phyloP scores from a whole-genome alignment of 176 grass and related monocot species.

The Musa beccarii region DNA sequence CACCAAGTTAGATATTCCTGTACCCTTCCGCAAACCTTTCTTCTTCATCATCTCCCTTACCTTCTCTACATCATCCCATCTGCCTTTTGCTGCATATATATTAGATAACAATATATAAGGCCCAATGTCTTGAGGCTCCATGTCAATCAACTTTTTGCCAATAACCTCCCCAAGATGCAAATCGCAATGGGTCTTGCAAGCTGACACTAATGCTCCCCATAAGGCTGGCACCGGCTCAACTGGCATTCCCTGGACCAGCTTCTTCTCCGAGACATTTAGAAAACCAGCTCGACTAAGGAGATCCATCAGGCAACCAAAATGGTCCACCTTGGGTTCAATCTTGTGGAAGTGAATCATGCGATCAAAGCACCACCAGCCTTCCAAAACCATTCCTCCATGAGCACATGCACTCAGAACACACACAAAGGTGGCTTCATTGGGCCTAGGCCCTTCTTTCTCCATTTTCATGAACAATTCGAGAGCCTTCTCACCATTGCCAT shows the following conservation, averaged over 20 bases:
- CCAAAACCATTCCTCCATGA: conserved; percentile 53
- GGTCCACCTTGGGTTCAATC: conserved; percentile 39
- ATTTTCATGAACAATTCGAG: conserved; percentile 56
- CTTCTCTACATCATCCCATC: conserved; percentile 55
- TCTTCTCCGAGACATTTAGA: conserved; percentile 19
- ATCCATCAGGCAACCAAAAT: conserved; percentile 71
- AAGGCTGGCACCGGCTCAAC: conserved; percentile 22
- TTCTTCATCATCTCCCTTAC: conserved; percentile 47
- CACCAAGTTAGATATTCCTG: conserved; percentile 25
- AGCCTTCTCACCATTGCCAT: conserved; percentile 41
- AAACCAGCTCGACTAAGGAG: conserved; percentile 51
- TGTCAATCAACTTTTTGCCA: conserved; percentile 47
- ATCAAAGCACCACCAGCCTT: conserved; percentile 65
- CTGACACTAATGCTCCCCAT: conserved; percentile 39
- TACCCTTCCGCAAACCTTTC: conserved; percentile 23
- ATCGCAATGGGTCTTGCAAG: conserved; percentile 28
- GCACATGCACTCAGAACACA: conserved; percentile 53
- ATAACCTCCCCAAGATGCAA: conserved; percentile 51
- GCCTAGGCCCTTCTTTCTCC: conserved; percentile 34
- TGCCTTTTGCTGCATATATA: conserved; percentile 39
- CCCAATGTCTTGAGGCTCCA: conserved; percentile 36
- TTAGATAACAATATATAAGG: conserved; percentile 48
- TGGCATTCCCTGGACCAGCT: conserved; percentile 20
- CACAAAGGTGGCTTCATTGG: conserved; percentile 48
- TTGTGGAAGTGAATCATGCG: conserved; percentile 40